These are phyloP conservation scores for Coniosporium apollinis DNA, from an alignment of 495 filamentous ascomycete genomes.

Conservation along the genomic window DNA sequence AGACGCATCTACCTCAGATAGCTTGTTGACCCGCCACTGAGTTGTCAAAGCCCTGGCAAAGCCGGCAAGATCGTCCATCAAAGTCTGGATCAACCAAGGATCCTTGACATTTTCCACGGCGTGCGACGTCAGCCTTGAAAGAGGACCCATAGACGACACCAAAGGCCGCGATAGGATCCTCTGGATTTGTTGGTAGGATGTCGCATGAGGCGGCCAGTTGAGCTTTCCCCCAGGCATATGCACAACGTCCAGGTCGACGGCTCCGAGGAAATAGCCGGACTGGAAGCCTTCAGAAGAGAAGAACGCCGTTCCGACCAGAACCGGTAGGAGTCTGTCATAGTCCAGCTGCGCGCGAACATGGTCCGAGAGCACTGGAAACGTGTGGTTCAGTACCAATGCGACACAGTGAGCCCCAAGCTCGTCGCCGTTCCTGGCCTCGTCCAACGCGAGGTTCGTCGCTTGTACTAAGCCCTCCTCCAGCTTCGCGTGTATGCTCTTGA, in stretches of 20 bases:
- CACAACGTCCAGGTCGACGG: slow-evolving; percentile 59
- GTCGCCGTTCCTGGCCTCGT: slow-evolving; percentile 33
- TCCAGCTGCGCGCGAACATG: slow-evolving; percentile 37
- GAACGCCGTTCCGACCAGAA: slow-evolving; percentile 50
- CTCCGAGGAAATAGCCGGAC: slow-evolving; percentile 63
- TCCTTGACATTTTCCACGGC: slow-evolving; percentile 49
- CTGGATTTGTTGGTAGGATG: slow-evolving; percentile 30
- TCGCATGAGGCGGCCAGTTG: slow-evolving; percentile 43
- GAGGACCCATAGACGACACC: slow-evolving; percentile 55
- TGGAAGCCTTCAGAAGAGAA: slow-evolving; percentile 60
- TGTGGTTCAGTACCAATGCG: slow-evolving; percentile 59
- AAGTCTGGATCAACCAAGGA: slow-evolving; percentile 40
- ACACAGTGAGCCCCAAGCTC: slow-evolving; percentile 42
- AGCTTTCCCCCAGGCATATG: slow-evolving; percentile 46
- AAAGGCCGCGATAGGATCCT: slow-evolving; percentile 42
- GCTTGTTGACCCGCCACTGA: slow-evolving; percentile 73
- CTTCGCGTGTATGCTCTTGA: slow-evolving; percentile 43
- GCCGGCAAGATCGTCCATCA: slow-evolving; percentile 51
- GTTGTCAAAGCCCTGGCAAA: slow-evolving; percentile 55
- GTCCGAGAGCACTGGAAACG: slow-evolving; percentile 58
- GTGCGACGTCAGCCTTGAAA: slow-evolving; percentile 63
- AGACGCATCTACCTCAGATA: slow-evolving; percentile 65
- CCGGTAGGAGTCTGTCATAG: slow-evolving; percentile 55
- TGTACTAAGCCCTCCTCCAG: slow-evolving; percentile 63
- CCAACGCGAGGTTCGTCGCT: slow-evolving; percentile 61